A percentile compares a stretch with the other conserved stretches of the same genome.
Conservation (phyloP, 176 grass and related monocot genomes). For the Rhynchospora breviuscula region DNA sequence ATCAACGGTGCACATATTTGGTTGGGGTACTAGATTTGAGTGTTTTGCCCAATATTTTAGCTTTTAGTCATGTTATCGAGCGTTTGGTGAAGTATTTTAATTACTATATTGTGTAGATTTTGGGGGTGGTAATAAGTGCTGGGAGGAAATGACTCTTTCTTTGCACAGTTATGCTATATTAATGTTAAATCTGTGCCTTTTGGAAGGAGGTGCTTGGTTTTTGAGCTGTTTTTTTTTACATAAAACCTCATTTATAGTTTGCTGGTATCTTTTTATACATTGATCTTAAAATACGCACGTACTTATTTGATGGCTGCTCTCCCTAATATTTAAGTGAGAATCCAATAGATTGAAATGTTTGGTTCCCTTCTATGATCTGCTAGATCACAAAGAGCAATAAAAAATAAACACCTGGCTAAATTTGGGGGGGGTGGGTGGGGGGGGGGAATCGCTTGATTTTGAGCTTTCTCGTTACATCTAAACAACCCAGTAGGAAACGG, state of each 20-base stretch:
- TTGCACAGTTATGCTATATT: neutral
- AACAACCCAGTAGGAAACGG: neutral
- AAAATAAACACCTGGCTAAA: neutral
- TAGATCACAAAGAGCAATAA: neutral
- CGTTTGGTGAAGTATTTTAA: constrained; percentile 21
- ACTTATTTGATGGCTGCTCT: neutral
- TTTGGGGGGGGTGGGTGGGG: no score
- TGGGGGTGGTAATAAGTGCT: constrained; percentile 48
- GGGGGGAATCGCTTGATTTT: no score
- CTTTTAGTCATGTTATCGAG: constrained; percentile 22
- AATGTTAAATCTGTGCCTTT: neutral
- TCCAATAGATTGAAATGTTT: neutral
- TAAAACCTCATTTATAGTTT: neutral
- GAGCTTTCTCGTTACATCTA: no score
- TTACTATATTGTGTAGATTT: constrained; percentile 26
- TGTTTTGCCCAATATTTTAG: neutral
- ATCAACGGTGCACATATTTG: constrained; percentile 1
- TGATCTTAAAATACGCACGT: neutral
- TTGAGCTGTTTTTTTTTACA: neutral
- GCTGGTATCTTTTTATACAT: neutral
- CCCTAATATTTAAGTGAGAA: neutral
- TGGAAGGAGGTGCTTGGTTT: neutral
- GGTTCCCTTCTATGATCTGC: neutral
- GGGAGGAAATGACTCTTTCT: constrained; percentile 42
- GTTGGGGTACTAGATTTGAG: constrained; percentile 10